Evolutionary conservation across 108 stramenopile species (phyloP).

Genomic region (Mayamaea pseudoterrestris): DNA sequence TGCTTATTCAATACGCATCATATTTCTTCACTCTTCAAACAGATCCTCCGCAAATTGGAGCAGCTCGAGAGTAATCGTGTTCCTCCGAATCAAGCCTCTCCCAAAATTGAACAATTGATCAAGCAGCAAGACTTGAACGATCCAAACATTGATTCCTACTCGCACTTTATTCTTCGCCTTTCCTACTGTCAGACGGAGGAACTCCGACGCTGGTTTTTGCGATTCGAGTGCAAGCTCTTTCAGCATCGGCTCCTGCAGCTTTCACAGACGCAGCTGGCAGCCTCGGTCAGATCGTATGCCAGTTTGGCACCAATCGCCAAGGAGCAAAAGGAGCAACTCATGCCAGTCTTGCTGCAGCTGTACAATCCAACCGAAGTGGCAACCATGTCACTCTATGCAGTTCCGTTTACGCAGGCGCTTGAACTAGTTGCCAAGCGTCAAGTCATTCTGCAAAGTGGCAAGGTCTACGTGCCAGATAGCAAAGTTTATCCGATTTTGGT

Average conservation of each 20-base stretch:
- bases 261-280: conserved; percentile 42
- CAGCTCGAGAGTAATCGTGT: conserved; percentile 64
- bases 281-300: conserved; percentile 27
- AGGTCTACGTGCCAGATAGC: conserved; percentile 82
- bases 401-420: conserved; percentile 89
- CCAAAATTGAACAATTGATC: conserved; percentile 7
- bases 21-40: neutral
- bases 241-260: conserved; percentile 67
- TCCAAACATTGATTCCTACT: conserved; percentile 63
- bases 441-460: conserved; percentile 73
- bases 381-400: conserved; percentile 53
- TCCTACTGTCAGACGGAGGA: conserved; percentile 91
- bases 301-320: conserved; percentile 41
- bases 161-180: conserved; percentile 92
- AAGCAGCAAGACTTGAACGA: conserved; percentile 5
- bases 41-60: conserved; percentile 91
- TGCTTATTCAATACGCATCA: too few species aligned
- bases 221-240: conserved; percentile 77
- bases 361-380: conserved; percentile 27
- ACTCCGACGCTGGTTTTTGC: conserved; percentile 79
- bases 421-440: conserved; percentile 69
- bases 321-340: conserved; percentile 32
- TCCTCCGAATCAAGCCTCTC: conserved; percentile 2
- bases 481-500: conserved; percentile 69
- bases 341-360: conserved; percentile 13